Base-by-base conservation (phyloP, 805 yeast species). In the Kodamaea fukazawae region DNA sequence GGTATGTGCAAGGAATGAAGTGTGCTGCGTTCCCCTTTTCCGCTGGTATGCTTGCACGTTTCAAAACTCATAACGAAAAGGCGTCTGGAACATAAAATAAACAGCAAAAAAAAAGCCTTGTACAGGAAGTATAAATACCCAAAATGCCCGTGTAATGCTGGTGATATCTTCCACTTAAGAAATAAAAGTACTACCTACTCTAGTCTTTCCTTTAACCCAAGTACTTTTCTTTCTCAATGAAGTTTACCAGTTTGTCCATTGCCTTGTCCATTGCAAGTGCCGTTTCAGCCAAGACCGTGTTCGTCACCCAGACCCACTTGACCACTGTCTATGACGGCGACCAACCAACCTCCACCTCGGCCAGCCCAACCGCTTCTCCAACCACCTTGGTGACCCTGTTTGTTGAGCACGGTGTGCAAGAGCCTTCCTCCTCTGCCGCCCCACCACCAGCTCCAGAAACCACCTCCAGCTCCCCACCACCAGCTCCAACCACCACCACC, bases 251-350 rank as follows among this genome's bases (percentile, higher is more conserved):
- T 32, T 49, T 57, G 28, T 47, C 60, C 25, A 38, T 54, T 36
- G 55, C 54, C 34, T 38, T 53, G 13, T 40, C 62, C 13, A 39
- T 57, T 36, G 49, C 50, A 37, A 34, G 54, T 29, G 26, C 46
- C 20, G 58, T 49, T 10, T 34, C 50, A n/a, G 62, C 65, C 15
- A 36, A 51, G 26, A 51, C 57, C 13, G 54, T 53, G 20, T 53
- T 42, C 37, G 64, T 61, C 41, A 63, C 70, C 22, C 46, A 56
- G 13, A 45, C 51, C 41, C 58, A 53, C 44, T 14, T 22, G 36
- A 46, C 50, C 23, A 60, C 67, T 32, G 58, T 57, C 6, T 56
- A 50, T 33, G 51, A 44, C 27, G 46, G 47, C 16, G 28, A 17
- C 9, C 12, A 28, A 20, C 13, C 31, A 41, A 17, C 28, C 17